Percentiles rank a stretch among this genome's conserved stretches.
Evolutionary conservation across 495 filamentous ascomycete species (phyloP).

Genomic region (Pseudotulostoma volvatum): DNA sequence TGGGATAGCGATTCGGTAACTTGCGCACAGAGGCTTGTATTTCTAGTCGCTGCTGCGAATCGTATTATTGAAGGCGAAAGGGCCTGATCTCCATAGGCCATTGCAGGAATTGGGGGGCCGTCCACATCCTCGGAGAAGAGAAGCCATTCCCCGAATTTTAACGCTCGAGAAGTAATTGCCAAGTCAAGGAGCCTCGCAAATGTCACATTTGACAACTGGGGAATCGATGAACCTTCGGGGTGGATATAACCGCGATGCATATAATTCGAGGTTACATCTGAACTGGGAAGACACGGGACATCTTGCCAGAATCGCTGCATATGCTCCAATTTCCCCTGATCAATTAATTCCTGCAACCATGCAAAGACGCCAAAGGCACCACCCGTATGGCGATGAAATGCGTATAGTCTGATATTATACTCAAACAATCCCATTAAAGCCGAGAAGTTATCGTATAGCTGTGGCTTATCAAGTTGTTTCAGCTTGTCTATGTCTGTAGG

Average conservation of each 20-base stretch:
- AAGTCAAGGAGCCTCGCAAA: conserved; percentile 38
- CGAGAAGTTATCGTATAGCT: conserved; percentile 23
- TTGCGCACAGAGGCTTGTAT: conserved; percentile 27
- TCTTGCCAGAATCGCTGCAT: conserved; percentile 22
- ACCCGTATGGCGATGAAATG: conserved; percentile 11
- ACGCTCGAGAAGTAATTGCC: conserved; percentile 27
- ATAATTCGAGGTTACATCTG: conserved; percentile 8
- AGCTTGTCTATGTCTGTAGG: conserved; percentile 10
- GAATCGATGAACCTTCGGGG: conserved; percentile 19
- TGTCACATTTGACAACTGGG: conserved; percentile 30
- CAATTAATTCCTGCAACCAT: conserved; percentile 22
- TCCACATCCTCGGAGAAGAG: conserved; percentile 38
- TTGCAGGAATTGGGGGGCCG: conserved; percentile 34
- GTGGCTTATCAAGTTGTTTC: conserved; percentile 11
- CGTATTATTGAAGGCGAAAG: conserved; percentile 41
- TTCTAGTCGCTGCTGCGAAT: conserved; percentile 37
- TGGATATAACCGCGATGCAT: conserved; percentile 5
- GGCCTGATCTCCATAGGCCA: conserved; percentile 28
- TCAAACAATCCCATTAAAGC: conserved; percentile 23
- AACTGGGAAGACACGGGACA: conserved; percentile 2
- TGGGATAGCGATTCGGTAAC: conserved; percentile 22
- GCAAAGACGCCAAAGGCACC: conserved; percentile 17
- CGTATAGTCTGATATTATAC: conserved; percentile 18
- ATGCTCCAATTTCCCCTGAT: conserved; percentile 24
- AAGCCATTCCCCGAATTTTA: conserved; percentile 38